A percentile compares a stretch with the other conserved stretches of the same genome.
Evolutionary conservation across 192 early-diverging fungal species (phyloP).

Genomic region (Coemansia sp.): DNA sequence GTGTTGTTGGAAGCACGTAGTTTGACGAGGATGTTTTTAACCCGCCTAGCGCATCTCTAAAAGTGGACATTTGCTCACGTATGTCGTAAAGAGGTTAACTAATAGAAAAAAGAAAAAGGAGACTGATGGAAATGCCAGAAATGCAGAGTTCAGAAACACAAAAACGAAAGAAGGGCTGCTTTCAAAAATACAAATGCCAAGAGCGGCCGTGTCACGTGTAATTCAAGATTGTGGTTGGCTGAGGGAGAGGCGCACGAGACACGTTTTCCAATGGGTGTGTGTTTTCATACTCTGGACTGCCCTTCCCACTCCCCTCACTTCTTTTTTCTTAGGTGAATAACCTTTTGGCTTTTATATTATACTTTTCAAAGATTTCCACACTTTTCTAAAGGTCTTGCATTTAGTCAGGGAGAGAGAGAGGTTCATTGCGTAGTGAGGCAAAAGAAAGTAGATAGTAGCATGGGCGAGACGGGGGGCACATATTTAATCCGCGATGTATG

Average conservation of each 20-base stretch:
- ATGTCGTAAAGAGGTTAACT: too few species aligned
- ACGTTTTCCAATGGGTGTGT: too few species aligned
- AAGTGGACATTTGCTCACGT: slow-evolving; percentile 33
- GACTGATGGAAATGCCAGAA: not conserved
- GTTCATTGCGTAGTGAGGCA: too few species aligned
- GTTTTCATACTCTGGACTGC: too few species aligned
- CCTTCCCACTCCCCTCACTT: too few species aligned
- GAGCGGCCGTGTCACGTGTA: too few species aligned
- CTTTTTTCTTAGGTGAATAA: too few species aligned
- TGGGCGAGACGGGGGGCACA: slow-evolving; percentile 7
- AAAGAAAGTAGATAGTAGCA: not conserved
- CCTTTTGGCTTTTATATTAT: too few species aligned
- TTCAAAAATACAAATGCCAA: not conserved
- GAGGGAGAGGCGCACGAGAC: not conserved
- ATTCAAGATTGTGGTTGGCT: too few species aligned
- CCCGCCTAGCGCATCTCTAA: slow-evolving; percentile 50
- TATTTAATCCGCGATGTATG: slow-evolving; percentile 79
- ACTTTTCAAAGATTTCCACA: too few species aligned
- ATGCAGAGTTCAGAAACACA: not conserved
- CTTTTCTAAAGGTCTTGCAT: too few species aligned
- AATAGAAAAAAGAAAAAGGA: not conserved
- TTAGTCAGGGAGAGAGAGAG: too few species aligned
- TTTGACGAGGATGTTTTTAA: slow-evolving; percentile 50
- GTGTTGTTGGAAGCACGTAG: slow-evolving; percentile 36
- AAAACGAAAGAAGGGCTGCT: not conserved